These are phyloP conservation scores for Diaporthe vaccinii DNA, from an alignment of 2,329 filamentous ascomycete species.

Conservation along the genomic window DNA sequence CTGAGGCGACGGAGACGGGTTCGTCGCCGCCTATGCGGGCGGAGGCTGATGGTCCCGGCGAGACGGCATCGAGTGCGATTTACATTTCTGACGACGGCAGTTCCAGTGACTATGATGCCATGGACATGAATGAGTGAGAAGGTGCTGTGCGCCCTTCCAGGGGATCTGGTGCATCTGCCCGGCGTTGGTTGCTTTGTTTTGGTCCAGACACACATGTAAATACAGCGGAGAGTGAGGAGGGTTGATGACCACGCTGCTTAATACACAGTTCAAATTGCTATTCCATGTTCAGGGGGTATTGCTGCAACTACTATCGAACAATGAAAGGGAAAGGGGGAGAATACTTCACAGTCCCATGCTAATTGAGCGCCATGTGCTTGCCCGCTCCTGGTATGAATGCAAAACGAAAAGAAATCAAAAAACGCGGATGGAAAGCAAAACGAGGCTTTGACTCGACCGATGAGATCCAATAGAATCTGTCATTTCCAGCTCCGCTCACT, in stretches of 20 bases:
- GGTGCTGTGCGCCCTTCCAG: not conserved
- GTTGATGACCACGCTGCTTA: not conserved
- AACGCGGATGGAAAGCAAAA: not conserved
- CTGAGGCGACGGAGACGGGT: not conserved
- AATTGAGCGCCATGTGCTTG: constrained; percentile 15
- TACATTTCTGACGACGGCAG: constrained; percentile 3
- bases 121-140: not conserved
- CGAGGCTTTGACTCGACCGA: not conserved
- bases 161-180: not conserved
- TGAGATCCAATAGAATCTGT: not conserved
- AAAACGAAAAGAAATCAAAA: not conserved
- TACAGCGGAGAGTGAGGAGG: not conserved
- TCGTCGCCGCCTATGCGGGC: not conserved
- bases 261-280: not conserved
- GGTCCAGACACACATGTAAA: not conserved
- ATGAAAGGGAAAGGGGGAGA: not conserved
- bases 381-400: constrained; percentile 12
- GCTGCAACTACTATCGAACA: constrained; percentile 4
- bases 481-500: constrained; percentile 33
- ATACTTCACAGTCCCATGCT: constrained; percentile 11
- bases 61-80: not conserved
- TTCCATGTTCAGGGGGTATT: constrained; percentile 31
- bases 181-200: not conserved
- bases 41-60: not conserved
- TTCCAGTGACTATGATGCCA: not conserved